These are phyloP conservation scores for Houttuynia cordata DNA, from an alignment of 164 flowering plant species.

Conservation along the genomic window DNA sequence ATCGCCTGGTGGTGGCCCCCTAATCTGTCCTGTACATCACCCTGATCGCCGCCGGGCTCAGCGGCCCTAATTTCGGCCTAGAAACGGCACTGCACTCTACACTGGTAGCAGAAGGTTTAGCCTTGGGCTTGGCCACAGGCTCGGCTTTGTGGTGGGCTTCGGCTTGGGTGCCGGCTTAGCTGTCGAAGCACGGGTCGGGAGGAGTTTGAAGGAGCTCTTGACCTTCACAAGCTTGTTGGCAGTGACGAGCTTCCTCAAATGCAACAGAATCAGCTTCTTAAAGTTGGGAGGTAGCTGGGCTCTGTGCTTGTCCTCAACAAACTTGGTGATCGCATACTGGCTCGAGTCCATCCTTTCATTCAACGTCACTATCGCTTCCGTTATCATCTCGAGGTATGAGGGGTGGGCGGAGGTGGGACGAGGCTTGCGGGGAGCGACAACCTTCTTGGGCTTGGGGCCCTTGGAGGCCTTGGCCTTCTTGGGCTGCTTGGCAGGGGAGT, in stretches of 20 bases:
- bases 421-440: slow-evolving; percentile 20
- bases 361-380: slow-evolving; percentile 44
- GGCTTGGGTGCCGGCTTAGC: slow-evolving; percentile 13
- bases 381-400: slow-evolving; percentile 51
- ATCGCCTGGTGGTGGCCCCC: too few species aligned
- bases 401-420: slow-evolving; percentile 30
- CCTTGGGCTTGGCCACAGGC: slow-evolving; percentile 12
- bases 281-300: slow-evolving; percentile 31
- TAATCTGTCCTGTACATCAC: too few species aligned
- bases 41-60: too few species aligned
- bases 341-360: slow-evolving; percentile 73
- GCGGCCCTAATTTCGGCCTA: too few species aligned
- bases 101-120: slow-evolving; percentile 1
- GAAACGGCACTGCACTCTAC: too few species aligned
- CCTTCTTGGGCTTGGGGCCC: slow-evolving; percentile 18
- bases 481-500: not conserved
- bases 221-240: slow-evolving; percentile 47
- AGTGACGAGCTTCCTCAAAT: slow-evolving; percentile 45
- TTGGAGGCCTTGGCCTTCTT: slow-evolving; percentile 13
- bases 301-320: slow-evolving; percentile 48
- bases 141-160: slow-evolving; percentile 8
- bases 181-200: slow-evolving; percentile 11
- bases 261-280: slow-evolving; percentile 36
- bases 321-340: slow-evolving; percentile 57
- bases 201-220: slow-evolving; percentile 47